Conservation (phyloP, 139 green algal species). For the Gonium pectorale region DNA sequence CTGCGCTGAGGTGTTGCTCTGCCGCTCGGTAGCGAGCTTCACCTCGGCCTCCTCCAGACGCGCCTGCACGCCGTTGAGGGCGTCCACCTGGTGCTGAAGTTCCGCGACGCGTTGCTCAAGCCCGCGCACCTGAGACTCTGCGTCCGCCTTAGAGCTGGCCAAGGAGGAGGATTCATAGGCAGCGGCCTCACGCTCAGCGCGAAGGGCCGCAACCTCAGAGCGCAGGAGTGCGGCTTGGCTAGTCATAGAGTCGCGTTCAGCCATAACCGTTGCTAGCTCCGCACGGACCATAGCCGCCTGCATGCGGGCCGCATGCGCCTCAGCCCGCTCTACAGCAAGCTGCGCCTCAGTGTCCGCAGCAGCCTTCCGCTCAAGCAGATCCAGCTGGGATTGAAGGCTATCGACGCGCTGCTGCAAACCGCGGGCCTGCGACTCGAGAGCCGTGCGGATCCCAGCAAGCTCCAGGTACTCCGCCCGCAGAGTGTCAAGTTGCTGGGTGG, state of each 20-base stretch:
- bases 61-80: not conserved
- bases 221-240: not conserved
- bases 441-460: not conserved
- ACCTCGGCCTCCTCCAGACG: not conserved
- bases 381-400: not conserved
- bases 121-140: conserved; percentile 12
- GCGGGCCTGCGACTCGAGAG: not conserved
- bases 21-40: not conserved
- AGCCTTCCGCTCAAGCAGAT: not conserved
- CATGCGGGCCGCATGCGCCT: not conserved
- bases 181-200: not conserved
- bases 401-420: not conserved
- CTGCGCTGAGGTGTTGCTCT: not conserved
- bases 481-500: not conserved
- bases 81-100: not conserved
- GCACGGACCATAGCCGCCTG: conserved; percentile 10
- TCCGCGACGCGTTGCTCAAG: not conserved
- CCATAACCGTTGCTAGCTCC: conserved; percentile 17
- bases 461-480: not conserved
- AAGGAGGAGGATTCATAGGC: not conserved
- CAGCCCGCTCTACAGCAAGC: conserved; percentile 9
- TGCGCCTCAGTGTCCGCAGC: not conserved
- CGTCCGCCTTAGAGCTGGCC: not conserved
- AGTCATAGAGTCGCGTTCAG: not conserved
- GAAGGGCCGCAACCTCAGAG: not conserved